Percentiles rank a stretch among this genome's conserved stretches.
phyloP scores from a whole-genome alignment of 202 grass and related monocot genomes.

The Bolboschoenoplectus hybrid region DNA sequence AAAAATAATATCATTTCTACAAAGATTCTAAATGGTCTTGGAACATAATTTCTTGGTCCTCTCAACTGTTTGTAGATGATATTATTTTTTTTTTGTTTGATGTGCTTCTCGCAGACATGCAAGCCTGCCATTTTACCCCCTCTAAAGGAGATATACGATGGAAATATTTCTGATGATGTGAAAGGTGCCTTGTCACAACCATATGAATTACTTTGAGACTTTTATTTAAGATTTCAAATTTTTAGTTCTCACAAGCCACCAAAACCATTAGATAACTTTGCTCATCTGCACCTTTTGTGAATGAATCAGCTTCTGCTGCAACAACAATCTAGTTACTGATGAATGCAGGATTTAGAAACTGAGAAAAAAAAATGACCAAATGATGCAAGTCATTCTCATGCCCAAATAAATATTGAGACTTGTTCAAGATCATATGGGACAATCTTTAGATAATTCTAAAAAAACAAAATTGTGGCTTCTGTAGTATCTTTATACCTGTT shows the following conservation, averaged over 20 bases:
- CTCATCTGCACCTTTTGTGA: neutral
- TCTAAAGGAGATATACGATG: conserved; percentile 70
- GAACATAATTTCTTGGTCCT: conserved; percentile 12
- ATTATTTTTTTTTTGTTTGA: neutral
- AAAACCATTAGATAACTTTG: neutral
- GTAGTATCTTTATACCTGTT: neutral
- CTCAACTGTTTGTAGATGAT: conserved; percentile 33
- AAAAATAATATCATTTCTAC: too few species aligned
- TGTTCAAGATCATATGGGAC: neutral
- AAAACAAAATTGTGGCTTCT: neutral
- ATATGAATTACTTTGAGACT: neutral
- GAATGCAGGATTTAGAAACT: neutral
- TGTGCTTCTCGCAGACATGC: conserved; percentile 55
- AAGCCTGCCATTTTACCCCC: conserved; percentile 81
- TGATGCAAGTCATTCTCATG: neutral
- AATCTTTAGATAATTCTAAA: conserved; percentile 7
- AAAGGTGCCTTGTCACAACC: conserved; percentile 47
- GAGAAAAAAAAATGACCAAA: neutral
- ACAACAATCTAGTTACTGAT: neutral
- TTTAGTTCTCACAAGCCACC: neutral
- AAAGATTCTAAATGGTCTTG: neutral
- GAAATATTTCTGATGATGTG: conserved; percentile 66
- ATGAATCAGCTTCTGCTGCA: neutral
- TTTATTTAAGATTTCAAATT: conserved; percentile 16
- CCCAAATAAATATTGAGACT: neutral